Evolutionary conservation across 164 flowering plant genomes (phyloP).

Genomic region (Magnolia kwangsiensis): DNA sequence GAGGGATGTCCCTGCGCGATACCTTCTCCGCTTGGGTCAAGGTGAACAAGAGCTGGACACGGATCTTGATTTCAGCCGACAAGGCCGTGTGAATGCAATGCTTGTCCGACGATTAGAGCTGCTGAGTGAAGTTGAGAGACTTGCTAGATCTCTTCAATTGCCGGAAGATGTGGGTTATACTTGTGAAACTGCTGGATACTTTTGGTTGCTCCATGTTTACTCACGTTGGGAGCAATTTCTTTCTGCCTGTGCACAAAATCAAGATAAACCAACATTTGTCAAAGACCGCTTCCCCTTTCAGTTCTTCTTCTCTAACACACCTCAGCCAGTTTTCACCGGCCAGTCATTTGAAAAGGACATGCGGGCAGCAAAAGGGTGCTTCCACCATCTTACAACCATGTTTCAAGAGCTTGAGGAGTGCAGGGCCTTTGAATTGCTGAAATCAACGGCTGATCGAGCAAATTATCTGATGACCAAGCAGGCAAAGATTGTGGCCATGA

Average conservation of each 20-base stretch:
- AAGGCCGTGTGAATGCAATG: constrained; percentile 99
- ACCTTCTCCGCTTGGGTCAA: constrained; percentile 97
- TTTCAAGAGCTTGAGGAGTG: constrained; percentile 98
- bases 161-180: constrained; percentile 98
- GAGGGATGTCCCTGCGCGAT: constrained; percentile 99
- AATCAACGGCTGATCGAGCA: constrained; percentile 95
- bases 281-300: constrained; percentile 83
- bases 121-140: constrained; percentile 90
- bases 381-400: constrained; percentile 85
- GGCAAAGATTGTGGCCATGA: constrained; percentile 99
- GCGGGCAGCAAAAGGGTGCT: constrained; percentile 93
- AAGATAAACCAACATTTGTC: constrained; percentile 70
- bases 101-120: constrained; percentile 90
- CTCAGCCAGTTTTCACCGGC: constrained; percentile 76
- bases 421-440: constrained; percentile 94
- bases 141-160: constrained; percentile 84
- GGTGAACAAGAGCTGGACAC: constrained; percentile 98
- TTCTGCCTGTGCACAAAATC: constrained; percentile 67
- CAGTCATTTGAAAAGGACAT: constrained; percentile 87
- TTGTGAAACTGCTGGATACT: constrained; percentile 98
- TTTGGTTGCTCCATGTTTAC: constrained; percentile 95
- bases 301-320: constrained; percentile 76
- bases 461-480: constrained; percentile 97
- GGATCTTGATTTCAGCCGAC: constrained; percentile 96
- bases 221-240: constrained; percentile 98